Conservation (phyloP, 257 asterid genomes). For the Nicotiana tomentosiformis region DNA sequence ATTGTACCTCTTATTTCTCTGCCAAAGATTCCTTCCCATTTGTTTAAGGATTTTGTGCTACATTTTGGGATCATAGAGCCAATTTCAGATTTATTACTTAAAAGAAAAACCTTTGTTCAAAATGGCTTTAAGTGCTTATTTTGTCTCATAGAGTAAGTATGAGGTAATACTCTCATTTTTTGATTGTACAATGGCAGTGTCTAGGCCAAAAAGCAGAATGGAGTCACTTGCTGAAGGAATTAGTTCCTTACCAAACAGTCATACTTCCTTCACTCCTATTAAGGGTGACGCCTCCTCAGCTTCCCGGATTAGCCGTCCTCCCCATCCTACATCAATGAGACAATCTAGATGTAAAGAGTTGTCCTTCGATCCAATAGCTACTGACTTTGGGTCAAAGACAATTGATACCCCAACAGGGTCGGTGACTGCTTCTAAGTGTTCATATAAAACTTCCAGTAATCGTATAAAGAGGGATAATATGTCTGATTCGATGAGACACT, state of each 20-base stretch:
- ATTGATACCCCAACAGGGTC: constrained; percentile 27
- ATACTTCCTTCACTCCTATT: constrained; percentile 27
- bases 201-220: constrained; percentile 38
- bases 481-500: constrained; percentile 6
- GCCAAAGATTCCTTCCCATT: not conserved
- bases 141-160: not conserved
- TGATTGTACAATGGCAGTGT: constrained; percentile 23
- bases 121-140: not conserved
- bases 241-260: constrained; percentile 45
- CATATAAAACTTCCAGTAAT: constrained; percentile 30
- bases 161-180: constrained; percentile 17
- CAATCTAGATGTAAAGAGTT: constrained; percentile 37
- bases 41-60: not conserved
- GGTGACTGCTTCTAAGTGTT: constrained; percentile 28
- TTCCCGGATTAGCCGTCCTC: constrained; percentile 45
- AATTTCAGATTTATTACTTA: not conserved
- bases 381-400: constrained; percentile 30
- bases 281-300: constrained; percentile 33
- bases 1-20: not conserved
- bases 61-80: not conserved
- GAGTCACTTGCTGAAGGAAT: constrained; percentile 64
- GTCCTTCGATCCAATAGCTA: constrained; percentile 29
- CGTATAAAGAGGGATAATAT: constrained; percentile 10
- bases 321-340: constrained; percentile 45
- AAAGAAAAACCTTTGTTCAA: not conserved